Evolutionary conservation across 139 green algal genomes (phyloP).

Genomic region (Chlamydomonas schloesseri): DNA sequence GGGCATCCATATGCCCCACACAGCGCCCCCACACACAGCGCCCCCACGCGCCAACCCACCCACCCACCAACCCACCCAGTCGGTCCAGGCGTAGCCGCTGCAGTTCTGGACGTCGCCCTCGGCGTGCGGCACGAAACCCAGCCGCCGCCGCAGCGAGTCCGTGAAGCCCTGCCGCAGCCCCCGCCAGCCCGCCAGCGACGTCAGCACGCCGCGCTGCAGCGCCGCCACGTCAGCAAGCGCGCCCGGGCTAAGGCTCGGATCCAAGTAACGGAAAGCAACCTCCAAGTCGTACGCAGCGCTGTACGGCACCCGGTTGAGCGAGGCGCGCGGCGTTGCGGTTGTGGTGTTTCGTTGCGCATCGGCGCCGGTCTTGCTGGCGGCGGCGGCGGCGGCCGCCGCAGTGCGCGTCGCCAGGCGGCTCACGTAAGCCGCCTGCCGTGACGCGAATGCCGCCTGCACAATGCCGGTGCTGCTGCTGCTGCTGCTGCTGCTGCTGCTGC

Average conservation of each 20-base stretch:
- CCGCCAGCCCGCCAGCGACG: not conserved
- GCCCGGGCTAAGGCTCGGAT: not conserved
- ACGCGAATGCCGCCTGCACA: not conserved
- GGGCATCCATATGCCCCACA: no score
- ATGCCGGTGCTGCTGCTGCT: no score
- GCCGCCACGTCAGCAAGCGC: not conserved
- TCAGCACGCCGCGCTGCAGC: no score
- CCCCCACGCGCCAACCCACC: no score
- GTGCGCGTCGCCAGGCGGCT: not conserved
- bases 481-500: not conserved
- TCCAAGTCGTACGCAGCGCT: not conserved
- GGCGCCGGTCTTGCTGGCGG: not conserved
- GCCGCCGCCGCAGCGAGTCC: not conserved
- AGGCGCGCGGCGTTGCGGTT: no score
- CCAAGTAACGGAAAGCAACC: not conserved
- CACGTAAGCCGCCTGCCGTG: not conserved
- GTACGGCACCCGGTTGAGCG: slow-evolving; percentile 23
- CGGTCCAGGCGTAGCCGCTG: not conserved
- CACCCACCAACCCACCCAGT: not conserved
- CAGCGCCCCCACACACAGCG: no score
- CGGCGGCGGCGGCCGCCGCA: not conserved
- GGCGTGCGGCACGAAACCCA: not conserved
- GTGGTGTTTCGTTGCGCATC: not conserved
- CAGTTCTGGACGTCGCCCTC: not conserved
- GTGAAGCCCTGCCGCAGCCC: not conserved